Evolutionary conservation across 1,139 yeast genomes (phyloP), one percentile per base, ranked within the genome.

Genomic region (Candida dubliniensis): DNA sequence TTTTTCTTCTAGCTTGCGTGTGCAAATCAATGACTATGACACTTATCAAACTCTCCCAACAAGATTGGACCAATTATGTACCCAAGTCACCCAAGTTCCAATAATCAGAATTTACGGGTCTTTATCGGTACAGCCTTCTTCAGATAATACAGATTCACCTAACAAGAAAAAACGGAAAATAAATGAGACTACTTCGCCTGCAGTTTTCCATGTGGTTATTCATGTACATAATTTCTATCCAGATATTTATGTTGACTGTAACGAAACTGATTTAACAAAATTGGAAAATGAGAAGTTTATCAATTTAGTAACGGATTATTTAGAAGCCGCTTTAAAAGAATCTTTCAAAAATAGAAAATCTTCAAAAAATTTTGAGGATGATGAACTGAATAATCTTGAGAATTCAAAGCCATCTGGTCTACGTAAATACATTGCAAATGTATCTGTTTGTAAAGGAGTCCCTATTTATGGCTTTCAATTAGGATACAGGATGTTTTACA

Each of bases 211-310:
- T 47, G 55, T 66, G 0, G 47, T 73, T 27, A 57, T 87, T 1
- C 97, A 93, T 60, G 69, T 95, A 9, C 98, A 91, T 65, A 93
- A 95, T 43, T 79, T 79, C 23, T 87, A 74, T 52, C 99, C 98
- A 0, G 93, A 93, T 57, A 55, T 93, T 7, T 90, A 77, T 57
- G 69, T 91, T 2, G 81, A 80, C 34, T 84, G 66, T 42, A 54
- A 51, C 39, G 61, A 60, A 42, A 44, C 39, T 41, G 46, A 52
- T 43, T 41, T 39, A 50, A 26, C 38, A 31, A 41, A 42, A 36
- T 27, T 48, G 3, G 45, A 46, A 25, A 54, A 40, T 35, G 32
- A 34, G 7, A 32, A 40, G 4, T 49, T 58, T 37, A 18, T 63
- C 1, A 31, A 42, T 0, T 35, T 41, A 10, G 35, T 65, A 4